Evolutionary conservation across 73 alveolate genomes (phyloP).

Genomic region (Urostyla sp.): DNA sequence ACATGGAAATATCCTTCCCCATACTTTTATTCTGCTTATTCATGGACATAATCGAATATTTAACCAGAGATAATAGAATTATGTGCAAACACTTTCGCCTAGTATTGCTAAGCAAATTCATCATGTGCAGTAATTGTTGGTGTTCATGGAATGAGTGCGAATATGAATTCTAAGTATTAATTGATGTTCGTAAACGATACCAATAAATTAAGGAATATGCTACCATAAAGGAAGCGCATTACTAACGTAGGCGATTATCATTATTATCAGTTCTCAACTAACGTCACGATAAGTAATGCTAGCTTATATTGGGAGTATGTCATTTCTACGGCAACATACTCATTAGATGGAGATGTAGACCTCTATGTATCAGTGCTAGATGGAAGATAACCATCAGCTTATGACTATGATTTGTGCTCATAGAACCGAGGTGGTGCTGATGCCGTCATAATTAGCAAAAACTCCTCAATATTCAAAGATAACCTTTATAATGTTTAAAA

Average conservation of each 20-base stretch:
- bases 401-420: conserved; percentile 42
- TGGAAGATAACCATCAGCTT: conserved; percentile 42
- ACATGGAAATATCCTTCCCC: conserved; percentile 35
- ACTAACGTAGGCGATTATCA: not conserved
- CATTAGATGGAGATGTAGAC: conserved; percentile 27
- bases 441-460: not conserved
- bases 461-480: not conserved
- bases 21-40: not conserved
- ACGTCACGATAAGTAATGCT: conserved; percentile 16
- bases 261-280: conserved; percentile 30
- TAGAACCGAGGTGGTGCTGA: conserved; percentile 48
- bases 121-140: conserved; percentile 38
- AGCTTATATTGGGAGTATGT: conserved; percentile 23
- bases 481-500: not conserved
- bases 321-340: not conserved
- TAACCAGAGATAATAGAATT: conserved; percentile 46
- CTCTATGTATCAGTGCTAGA: conserved; percentile 33
- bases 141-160: conserved; percentile 19
- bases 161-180: conserved; percentile 20
- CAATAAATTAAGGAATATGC: conserved; percentile 13
- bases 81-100: not conserved
- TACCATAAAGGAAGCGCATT: not conserved
- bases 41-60: not conserved
- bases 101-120: not conserved
- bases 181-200: not conserved